Conservation (phyloP, 192 early-diverging fungal genomes). For the Coemansia sp. region DNA sequence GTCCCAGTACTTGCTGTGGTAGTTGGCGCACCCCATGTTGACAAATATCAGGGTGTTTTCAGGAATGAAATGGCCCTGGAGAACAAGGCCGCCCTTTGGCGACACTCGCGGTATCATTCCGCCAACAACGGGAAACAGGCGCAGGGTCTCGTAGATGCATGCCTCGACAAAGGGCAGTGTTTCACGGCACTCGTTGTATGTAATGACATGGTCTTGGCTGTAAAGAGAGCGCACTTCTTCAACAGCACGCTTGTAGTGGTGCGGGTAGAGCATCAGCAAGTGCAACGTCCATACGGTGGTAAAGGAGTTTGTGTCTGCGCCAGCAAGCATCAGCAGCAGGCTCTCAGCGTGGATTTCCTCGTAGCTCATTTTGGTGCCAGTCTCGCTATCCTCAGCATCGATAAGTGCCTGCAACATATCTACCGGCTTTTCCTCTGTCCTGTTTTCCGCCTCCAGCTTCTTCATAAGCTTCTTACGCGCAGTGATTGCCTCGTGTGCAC, state of each 20-base stretch:
- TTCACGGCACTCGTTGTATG: conserved; percentile 25
- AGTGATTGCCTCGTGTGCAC: conserved; percentile 21
- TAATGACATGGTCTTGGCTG: conserved; percentile 19
- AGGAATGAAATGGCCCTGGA: conserved; percentile 28
- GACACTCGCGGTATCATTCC: conserved; percentile 22
- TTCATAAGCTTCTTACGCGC: conserved; percentile 11
- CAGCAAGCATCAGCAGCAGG: conserved; percentile 26
- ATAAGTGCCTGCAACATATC: conserved; percentile 39
- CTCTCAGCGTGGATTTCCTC: conserved; percentile 32
- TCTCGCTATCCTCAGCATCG: conserved; percentile 35
- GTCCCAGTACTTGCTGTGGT: conserved; percentile 19
- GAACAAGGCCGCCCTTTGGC: conserved; percentile 26
- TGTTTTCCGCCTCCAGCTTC: not conserved
- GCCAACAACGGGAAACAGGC: conserved; percentile 24
- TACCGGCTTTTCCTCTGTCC: conserved; percentile 4
- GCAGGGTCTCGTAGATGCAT: conserved; percentile 32
- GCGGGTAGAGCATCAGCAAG: conserved; percentile 25
- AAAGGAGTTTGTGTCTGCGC: conserved; percentile 20
- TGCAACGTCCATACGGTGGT: conserved; percentile 33
- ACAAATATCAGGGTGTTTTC: conserved; percentile 21
- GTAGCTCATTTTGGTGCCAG: conserved; percentile 23
- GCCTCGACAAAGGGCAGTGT: conserved; percentile 35
- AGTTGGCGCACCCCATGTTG: conserved; percentile 18
- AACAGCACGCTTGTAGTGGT: conserved; percentile 11
- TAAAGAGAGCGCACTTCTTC: conserved; percentile 27